Conservation (phyloP, 176 grass and related monocot species). For the Cocos nucifera region DNA sequence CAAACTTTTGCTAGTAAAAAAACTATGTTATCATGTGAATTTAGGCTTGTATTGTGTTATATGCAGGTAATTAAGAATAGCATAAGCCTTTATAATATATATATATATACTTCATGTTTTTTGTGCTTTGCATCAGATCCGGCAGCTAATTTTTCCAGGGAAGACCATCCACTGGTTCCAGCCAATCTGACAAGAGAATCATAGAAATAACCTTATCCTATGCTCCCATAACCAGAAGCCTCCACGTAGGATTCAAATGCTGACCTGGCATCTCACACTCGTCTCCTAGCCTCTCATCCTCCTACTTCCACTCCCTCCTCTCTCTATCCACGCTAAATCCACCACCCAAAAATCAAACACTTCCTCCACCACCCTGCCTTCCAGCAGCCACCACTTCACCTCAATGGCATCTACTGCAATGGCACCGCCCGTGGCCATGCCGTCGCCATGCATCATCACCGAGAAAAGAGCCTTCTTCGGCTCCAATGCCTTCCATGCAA, state of each 20-base stretch:
- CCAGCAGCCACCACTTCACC: background rate
- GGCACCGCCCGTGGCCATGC: background rate
- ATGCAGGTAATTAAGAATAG: too few species aligned
- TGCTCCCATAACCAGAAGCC: background rate
- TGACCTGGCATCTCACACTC: background rate
- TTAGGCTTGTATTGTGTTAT: too few species aligned
- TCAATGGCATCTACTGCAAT: background rate
- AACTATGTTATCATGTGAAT: too few species aligned
- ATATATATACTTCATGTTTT: too few species aligned
- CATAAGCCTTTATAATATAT: too few species aligned
- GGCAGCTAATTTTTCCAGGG: too few species aligned
- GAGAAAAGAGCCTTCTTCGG: background rate
- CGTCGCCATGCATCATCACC: background rate
- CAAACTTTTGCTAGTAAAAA: too few species aligned
- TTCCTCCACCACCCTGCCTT: background rate
- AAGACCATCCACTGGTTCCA: too few species aligned
- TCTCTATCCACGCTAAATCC: background rate
- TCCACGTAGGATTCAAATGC: background rate
- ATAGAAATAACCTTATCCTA: background rate
- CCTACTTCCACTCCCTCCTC: background rate
- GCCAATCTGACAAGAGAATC: background rate
- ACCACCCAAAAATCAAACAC: background rate
- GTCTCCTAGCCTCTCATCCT: background rate
- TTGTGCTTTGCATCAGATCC: too few species aligned
- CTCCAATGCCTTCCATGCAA: background rate